Conservation (phyloP, 768 basidiomycete species). For the Serendipita sp. region DNA sequence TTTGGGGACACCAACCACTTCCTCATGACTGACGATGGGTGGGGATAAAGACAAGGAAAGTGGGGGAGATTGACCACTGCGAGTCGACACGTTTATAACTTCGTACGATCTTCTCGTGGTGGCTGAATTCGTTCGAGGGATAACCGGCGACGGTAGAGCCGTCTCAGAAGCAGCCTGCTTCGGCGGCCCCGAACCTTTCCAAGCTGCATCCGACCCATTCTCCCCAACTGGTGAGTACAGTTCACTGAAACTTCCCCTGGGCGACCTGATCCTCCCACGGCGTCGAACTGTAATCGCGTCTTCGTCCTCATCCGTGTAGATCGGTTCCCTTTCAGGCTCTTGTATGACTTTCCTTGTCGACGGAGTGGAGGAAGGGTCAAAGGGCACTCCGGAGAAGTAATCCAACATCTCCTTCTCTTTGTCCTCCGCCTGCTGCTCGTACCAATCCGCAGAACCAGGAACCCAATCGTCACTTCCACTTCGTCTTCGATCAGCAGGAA, state of each 20-base stretch:
- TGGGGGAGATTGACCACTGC: no score
- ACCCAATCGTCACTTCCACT: neutral
- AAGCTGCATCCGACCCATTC: neutral
- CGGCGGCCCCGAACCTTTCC: neutral
- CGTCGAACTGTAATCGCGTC: constrained; percentile 4
- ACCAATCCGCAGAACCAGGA: neutral
- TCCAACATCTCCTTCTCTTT: neutral
- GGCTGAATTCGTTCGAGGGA: neutral
- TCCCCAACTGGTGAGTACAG: neutral
- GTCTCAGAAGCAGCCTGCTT: neutral
- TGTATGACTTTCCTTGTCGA: neutral
- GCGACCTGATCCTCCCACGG: neutral
- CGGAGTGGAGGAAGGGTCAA: neutral
- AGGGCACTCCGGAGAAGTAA: neutral
- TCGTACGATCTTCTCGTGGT: neutral
- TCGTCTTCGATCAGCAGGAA: neutral
- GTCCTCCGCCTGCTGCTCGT: neutral
- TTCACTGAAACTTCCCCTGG: neutral
- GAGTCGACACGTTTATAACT: neutral
- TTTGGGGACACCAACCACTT: neutral
- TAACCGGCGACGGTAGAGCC: neutral
- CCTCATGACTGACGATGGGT: neutral
- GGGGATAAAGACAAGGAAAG: neutral
- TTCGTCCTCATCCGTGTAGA: constrained; percentile 6
- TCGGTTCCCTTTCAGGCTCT: constrained; percentile 2